Evolutionary conservation across 2,329 filamentous ascomycete species (phyloP).

Genomic region (Leptographium galeiforme): DNA sequence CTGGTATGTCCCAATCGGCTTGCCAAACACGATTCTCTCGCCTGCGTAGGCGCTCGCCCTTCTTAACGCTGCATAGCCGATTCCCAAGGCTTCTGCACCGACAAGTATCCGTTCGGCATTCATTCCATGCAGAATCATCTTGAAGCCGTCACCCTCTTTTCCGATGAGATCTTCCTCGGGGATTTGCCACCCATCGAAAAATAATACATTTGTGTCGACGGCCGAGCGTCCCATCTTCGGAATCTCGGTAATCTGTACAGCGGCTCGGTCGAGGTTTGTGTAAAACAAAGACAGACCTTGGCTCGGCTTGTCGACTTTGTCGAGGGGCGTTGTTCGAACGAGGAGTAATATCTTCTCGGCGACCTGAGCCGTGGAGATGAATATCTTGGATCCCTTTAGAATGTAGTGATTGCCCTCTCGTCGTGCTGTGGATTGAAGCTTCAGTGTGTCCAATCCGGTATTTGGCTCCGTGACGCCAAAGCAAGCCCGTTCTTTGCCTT

Average conservation of each 20-base stretch:
- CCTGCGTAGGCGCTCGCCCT: constrained; percentile 53
- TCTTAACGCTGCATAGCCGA: constrained; percentile 59
- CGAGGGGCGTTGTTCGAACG: constrained; percentile 47
- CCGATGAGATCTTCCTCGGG: constrained; percentile 54
- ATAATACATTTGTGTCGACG: constrained; percentile 75
- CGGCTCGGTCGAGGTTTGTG: constrained; percentile 54
- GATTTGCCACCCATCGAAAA: constrained; percentile 67
- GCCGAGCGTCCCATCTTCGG: constrained; percentile 76
- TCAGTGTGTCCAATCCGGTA: constrained; percentile 64
- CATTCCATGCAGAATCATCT: constrained; percentile 66
- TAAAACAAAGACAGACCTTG: constrained; percentile 66
- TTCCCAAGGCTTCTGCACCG: constrained; percentile 64
- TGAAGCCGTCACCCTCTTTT: constrained; percentile 62
- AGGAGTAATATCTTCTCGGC: constrained; percentile 72
- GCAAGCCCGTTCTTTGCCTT: constrained; percentile 57
- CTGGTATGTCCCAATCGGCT: constrained; percentile 53
- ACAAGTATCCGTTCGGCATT: constrained; percentile 65
- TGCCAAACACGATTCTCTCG: constrained; percentile 49
- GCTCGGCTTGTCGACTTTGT: constrained; percentile 18
- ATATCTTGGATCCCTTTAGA: constrained; percentile 71
- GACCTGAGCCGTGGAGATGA: constrained; percentile 76
- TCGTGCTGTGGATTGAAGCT: constrained; percentile 51
- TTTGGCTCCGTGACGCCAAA: constrained; percentile 81
- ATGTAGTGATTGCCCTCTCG: constrained; percentile 39
- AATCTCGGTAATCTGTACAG: constrained; percentile 56